Evolutionary conservation across 129 eudicot species (phyloP).

Genomic region (Pittosporum tobira): DNA sequence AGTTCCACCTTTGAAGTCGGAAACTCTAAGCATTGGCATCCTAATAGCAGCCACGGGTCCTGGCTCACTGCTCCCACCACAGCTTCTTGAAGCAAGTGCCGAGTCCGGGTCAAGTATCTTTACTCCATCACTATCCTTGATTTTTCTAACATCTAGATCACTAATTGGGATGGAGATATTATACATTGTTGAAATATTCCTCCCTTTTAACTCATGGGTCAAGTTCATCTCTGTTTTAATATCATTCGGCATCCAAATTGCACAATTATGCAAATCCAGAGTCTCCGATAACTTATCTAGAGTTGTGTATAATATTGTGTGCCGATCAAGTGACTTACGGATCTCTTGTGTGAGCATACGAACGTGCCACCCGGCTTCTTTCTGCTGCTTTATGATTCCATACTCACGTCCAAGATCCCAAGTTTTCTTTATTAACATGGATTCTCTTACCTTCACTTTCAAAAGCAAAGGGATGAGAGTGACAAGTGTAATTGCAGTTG

Average conservation of each 20-base stretch:
- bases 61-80: slow-evolving; percentile 27
- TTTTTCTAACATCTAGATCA: slow-evolving; percentile 27
- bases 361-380: slow-evolving; percentile 42
- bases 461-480: slow-evolving; percentile 48
- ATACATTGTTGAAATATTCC: slow-evolving; percentile 9
- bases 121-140: slow-evolving; percentile 27
- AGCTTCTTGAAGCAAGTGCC: slow-evolving; percentile 26
- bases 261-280: slow-evolving; percentile 41
- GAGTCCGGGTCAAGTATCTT: slow-evolving; percentile 31
- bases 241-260: slow-evolving; percentile 54
- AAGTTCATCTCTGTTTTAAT: slow-evolving; percentile 35
- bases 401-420: slow-evolving; percentile 48
- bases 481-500: slow-evolving; percentile 48
- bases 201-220: slow-evolving; percentile 35
- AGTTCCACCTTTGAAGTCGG: slow-evolving; percentile 36
- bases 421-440: slow-evolving; percentile 44
- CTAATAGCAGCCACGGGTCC: slow-evolving; percentile 43
- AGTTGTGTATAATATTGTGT: slow-evolving; percentile 45
- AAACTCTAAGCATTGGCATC: slow-evolving; percentile 45
- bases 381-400: slow-evolving; percentile 37
- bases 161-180: slow-evolving; percentile 19
- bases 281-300: slow-evolving; percentile 44
- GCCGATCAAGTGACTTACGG: slow-evolving; percentile 52
- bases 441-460: slow-evolving; percentile 50
- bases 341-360: slow-evolving; percentile 55